A percentile compares a stretch with the other conserved stretches of the same genome.
These are phyloP conservation scores for Azolla pinnata DNA, from an alignment of 75 land plant genomes.

Conservation along the genomic window DNA sequence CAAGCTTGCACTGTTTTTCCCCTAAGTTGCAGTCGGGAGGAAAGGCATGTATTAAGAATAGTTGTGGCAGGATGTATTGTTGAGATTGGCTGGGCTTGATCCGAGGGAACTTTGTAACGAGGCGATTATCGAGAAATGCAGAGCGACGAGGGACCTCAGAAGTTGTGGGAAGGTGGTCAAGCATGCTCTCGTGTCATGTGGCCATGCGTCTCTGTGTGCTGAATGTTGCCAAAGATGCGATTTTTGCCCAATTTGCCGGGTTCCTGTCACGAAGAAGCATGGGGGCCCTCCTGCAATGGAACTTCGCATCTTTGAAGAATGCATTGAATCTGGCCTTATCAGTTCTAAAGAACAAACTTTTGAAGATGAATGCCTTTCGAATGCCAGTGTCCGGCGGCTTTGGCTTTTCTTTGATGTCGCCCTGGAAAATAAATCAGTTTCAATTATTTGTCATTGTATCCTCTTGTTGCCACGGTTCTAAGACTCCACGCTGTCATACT, in stretches of 20 bases:
- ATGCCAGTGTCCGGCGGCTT: conserved; percentile 60
- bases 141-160: conserved; percentile 84
- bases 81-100: conserved; percentile 64
- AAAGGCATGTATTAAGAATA: too few relatives aligned
- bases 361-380: conserved; percentile 28
- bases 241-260: conserved; percentile 81
- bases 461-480: too few relatives aligned
- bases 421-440: conserved; percentile 70
- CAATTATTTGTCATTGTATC: conserved; percentile 92
- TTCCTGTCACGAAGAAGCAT: conserved; percentile 35
- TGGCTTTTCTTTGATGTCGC: conserved; percentile 88
- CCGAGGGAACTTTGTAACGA: conserved; percentile 69
- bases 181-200: conserved; percentile 58
- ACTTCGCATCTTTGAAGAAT: conserved; percentile 67
- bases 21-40: too few relatives aligned
- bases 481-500: too few relatives aligned
- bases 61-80: conserved; percentile 70
- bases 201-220: conserved; percentile 81
- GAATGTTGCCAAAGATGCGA: conserved; percentile 88
- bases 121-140: conserved; percentile 78
- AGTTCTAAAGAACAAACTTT: conserved; percentile 43
- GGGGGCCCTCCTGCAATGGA: conserved; percentile 23
- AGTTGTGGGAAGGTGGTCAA: conserved; percentile 83
- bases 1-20: too few relatives aligned
- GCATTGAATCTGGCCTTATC: conserved; percentile 77